Conservation (phyloP, 164 flowering plant species). For the Cinnamomum chago region DNA sequence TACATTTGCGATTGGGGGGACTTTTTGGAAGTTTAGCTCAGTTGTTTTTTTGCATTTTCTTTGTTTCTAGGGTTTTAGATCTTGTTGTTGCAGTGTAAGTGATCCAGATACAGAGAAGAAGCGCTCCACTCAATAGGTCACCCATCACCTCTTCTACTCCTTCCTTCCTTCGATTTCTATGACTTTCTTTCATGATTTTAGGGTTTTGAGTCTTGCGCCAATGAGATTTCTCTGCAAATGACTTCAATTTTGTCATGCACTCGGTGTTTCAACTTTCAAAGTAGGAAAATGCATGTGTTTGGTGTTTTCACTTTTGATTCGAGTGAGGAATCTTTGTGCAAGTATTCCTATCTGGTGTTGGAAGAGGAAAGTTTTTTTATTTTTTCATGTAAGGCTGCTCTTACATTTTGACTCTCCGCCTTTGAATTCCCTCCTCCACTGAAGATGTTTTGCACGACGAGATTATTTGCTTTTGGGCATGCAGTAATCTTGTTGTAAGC, state of each 20-base stretch:
- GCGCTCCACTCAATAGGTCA: not conserved
- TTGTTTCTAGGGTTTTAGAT: too few species aligned
- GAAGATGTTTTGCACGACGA: not conserved
- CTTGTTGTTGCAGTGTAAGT: too few species aligned
- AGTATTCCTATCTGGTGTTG: not conserved
- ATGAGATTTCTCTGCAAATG: not conserved
- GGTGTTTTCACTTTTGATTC: not conserved
- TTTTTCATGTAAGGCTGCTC: not conserved
- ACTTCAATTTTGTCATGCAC: not conserved
- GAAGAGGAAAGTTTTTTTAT: not conserved
- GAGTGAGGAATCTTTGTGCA: not conserved
- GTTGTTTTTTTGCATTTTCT: too few species aligned
- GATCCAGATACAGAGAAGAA: not conserved
- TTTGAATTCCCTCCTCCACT: not conserved
- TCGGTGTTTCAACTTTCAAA: too few species aligned
- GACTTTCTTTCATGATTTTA: not conserved
- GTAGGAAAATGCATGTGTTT: not conserved
- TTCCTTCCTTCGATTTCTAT: not conserved
- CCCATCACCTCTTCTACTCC: not conserved
- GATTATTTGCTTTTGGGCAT: not conserved
- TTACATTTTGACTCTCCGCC: not conserved
- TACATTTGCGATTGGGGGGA: too few species aligned
- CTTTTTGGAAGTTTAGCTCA: too few species aligned
- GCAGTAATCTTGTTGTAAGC: conserved; percentile 1
- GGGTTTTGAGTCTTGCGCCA: not conserved